Evolutionary conservation across 2,329 filamentous ascomycete genomes (phyloP).

Genomic region (Apiospora arundinis): DNA sequence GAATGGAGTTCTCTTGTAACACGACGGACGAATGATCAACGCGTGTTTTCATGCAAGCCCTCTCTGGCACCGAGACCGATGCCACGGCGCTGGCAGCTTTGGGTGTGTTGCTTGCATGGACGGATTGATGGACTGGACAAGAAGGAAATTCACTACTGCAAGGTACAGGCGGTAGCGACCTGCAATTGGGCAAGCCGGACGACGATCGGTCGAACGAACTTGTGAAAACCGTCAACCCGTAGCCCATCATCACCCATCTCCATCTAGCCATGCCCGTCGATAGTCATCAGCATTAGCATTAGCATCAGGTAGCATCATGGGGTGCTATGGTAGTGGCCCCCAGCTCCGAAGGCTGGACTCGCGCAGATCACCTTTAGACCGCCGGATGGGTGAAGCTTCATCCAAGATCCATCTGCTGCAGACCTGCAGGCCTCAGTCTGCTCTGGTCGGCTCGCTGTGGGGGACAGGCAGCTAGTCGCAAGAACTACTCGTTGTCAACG

Average conservation of each 20-base stretch:
- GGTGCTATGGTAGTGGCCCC: background rate
- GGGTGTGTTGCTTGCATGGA: constrained; percentile 11
- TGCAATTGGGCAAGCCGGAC: background rate
- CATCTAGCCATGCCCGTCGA: background rate
- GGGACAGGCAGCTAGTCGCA: background rate
- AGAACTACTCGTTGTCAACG: background rate
- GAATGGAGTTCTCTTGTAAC: constrained; percentile 10
- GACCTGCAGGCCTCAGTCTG: no score
- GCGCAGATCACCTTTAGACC: constrained; percentile 4
- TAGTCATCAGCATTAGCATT: background rate
- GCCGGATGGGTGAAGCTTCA: constrained; percentile 5
- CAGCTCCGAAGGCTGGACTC: background rate
- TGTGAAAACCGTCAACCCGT: background rate
- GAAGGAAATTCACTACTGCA: constrained; percentile 15
- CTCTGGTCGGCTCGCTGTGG: background rate
- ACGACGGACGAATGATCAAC: constrained; percentile 19
- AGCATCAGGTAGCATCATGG: background rate
- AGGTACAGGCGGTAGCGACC: constrained; percentile 20
- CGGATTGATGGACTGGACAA: constrained; percentile 2
- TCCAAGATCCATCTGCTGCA: background rate
- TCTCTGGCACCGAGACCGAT: constrained; percentile 12
- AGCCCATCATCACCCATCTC: background rate
- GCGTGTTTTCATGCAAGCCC: constrained; percentile 20
- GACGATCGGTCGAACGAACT: background rate
- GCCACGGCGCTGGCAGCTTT: constrained; percentile 8